Evolutionary conservation across 2,329 filamentous ascomycete species (phyloP), one percentile per base, ranked within the genome.

Genomic region (Cladophialophora carrionii): DNA sequence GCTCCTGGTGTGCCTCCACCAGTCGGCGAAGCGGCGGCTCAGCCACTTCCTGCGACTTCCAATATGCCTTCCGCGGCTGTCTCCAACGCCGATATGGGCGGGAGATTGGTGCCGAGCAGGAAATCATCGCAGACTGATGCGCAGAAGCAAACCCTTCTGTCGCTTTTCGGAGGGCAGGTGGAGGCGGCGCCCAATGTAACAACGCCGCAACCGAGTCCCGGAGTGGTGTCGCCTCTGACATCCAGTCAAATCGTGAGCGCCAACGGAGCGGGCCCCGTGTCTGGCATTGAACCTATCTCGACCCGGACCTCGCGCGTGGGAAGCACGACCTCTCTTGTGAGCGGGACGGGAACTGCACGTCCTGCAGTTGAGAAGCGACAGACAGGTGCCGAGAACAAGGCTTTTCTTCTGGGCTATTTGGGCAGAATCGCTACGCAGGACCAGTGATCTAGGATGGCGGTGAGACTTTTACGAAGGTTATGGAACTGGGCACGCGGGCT

Each of bases 381-480:
- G 70, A 78, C 79, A 20, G 89, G 88, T 3, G 85, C 90, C 0
- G 88, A 86, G 0, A 88, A 95, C 71, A 88, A 90, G 73, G 88
- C 83, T 17, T 95, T 95, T 72, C 78, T 96, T 73, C 81, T 95
- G 58, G 88, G 85, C 9, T 95, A 92, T 74, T 78, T 96, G 72
- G 86, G 91, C 55, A 65, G 68, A 48, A 70, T 72, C 59, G 70
- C 69, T 17, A 66, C 57, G 41, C 65, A 70, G 51, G 68, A 69
- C 56, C 59, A 57, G 26, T 68, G 59, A 67, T n/a, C n/a, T 22
- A 14, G 14, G 22, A 56, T 34, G 46, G 48, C 52, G 52, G 52
- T 54, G 24, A 32, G 29, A 31, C 52, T 7, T 29, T 34, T 31
- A 31, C 52, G 29, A 34, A 31, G 52, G 52, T 31, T 54, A n/a